A percentile compares a stretch with the other conserved stretches of the same genome.
Conservation (phyloP, 371 early-diverging fungal species). For the Parasitella parasitica region DNA sequence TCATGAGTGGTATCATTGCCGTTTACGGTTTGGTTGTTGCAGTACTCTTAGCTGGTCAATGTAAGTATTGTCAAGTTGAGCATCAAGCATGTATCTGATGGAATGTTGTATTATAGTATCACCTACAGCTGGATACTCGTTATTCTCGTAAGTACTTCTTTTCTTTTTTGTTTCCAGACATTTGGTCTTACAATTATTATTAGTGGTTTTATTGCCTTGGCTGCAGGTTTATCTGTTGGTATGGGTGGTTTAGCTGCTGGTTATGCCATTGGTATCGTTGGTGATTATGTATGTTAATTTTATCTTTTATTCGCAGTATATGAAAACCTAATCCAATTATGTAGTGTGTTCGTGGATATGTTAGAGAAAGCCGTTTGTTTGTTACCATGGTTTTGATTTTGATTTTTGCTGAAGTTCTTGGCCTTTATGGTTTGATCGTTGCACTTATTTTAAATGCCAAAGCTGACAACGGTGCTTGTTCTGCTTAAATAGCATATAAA, state of each 20-base stretch:
- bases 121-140: constrained; percentile 41
- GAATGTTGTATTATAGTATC: constrained; percentile 57
- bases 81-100: neutral
- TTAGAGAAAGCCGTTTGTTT: constrained; percentile 80
- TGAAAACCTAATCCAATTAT: neutral
- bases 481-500: neutral
- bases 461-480: constrained; percentile 51
- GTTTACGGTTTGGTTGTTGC: constrained; percentile 90
- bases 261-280: constrained; percentile 90
- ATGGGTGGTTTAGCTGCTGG: constrained; percentile 88
- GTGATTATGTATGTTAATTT: constrained; percentile 65
- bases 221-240: constrained; percentile 86
- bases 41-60: constrained; percentile 76
- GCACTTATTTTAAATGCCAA: constrained; percentile 82
- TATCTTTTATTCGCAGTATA: neutral
- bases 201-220: constrained; percentile 82
- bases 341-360: constrained; percentile 74
- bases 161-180: neutral
- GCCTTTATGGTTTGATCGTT: constrained; percentile 88
- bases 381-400: constrained; percentile 85
- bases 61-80: constrained; percentile 39
- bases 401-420: constrained; percentile 94
- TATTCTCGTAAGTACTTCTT: constrained; percentile 36
- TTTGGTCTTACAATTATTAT: neutral
- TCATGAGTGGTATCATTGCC: constrained; percentile 95